These are phyloP conservation scores for Hyparrhenia diplandra DNA, from an alignment of 176 grass and related monocot genomes.

Conservation along the genomic window DNA sequence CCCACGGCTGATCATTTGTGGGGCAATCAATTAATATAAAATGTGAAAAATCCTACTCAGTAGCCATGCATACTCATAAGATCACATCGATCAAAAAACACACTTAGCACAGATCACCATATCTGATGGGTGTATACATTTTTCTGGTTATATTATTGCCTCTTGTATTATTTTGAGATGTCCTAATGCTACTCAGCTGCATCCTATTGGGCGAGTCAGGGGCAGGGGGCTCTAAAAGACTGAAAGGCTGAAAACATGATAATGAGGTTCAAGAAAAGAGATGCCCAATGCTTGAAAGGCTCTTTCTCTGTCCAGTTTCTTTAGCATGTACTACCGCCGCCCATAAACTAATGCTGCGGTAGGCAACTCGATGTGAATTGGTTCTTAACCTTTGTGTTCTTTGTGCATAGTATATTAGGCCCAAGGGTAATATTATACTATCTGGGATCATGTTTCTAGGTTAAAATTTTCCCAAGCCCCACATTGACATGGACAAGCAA, in stretches of 20 bases:
- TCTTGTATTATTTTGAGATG: slow-evolving; percentile 12
- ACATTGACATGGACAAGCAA: slow-evolving; percentile 36
- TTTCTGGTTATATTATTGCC: slow-evolving; percentile 5
- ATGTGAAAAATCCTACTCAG: background rate
- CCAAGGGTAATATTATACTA: slow-evolving; percentile 28
- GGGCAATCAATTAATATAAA: background rate
- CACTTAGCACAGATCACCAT: slow-evolving; percentile 2
- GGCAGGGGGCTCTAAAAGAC: slow-evolving; percentile 16
- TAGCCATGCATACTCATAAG: background rate
- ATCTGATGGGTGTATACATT: background rate
- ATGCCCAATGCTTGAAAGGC: slow-evolving; percentile 31
- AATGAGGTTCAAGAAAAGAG: slow-evolving; percentile 40
- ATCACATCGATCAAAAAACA: background rate
- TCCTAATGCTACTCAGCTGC: background rate
- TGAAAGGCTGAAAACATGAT: slow-evolving; percentile 44
- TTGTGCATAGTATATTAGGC: slow-evolving; percentile 32
- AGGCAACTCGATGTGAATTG: slow-evolving; percentile 33
- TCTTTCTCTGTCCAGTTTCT: slow-evolving; percentile 44
- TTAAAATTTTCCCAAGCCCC: slow-evolving; percentile 24
- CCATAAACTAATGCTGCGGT: slow-evolving; percentile 39
- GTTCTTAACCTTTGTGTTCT: slow-evolving; percentile 25
- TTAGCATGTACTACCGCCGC: background rate
- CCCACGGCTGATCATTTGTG: background rate
- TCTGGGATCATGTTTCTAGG: slow-evolving; percentile 40
- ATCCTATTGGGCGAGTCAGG: slow-evolving; percentile 7